phyloP scores from a whole-genome alignment of 2,329 filamentous ascomycete species.

The Diaporthe sp. region DNA sequence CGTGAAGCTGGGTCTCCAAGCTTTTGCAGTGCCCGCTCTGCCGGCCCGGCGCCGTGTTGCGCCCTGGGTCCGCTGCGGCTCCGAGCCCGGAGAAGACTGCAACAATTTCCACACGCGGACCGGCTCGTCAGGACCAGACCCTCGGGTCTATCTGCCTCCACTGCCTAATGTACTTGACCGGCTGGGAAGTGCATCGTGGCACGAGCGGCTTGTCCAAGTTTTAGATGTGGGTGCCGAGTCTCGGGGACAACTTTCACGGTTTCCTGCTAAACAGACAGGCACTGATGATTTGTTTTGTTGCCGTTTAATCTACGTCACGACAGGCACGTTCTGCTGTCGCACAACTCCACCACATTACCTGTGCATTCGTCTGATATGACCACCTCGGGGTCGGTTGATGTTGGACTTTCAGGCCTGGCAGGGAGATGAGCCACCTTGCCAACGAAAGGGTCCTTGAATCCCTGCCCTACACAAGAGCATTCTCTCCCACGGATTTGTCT shows the following conservation, averaged over 20 bases:
- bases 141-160: background rate
- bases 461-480: background rate
- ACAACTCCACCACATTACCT: background rate
- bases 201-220: background rate
- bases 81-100: slow-evolving; percentile 33
- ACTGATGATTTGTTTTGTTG: no score
- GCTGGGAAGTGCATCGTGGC: background rate
- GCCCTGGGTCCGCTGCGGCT: slow-evolving; percentile 18
- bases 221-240: background rate
- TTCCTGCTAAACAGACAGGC: background rate
- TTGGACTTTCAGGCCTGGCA: background rate
- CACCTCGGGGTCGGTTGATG: background rate
- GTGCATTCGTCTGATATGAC: background rate
- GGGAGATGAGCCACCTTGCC: background rate
- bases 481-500: background rate
- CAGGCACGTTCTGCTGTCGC: background rate
- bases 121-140: background rate
- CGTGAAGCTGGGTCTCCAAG: background rate
- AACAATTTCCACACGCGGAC: slow-evolving; percentile 18
- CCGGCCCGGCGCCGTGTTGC: slow-evolving; percentile 4
- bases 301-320: background rate
- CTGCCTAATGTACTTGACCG: background rate
- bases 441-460: background rate
- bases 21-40: slow-evolving; percentile 13
- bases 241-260: background rate